Evolutionary conservation across 2,329 filamentous ascomycete genomes (phyloP).

Genomic region (Fusarium goolgardi): DNA sequence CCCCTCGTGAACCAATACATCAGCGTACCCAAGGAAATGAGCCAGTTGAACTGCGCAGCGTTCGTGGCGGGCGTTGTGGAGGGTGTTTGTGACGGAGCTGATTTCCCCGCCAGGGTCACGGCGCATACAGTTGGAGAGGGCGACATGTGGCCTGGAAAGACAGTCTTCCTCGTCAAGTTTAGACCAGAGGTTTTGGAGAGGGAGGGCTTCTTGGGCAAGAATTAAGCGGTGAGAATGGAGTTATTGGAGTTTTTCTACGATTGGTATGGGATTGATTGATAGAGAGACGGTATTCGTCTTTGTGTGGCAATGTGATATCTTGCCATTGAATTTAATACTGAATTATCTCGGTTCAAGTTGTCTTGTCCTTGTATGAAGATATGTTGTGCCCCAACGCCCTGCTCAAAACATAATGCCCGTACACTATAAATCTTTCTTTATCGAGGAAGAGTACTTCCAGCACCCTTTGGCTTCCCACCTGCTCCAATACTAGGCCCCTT

Average conservation of each 20-base stretch:
- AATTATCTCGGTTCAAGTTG: neutral
- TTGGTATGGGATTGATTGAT: slow-evolving; percentile 15
- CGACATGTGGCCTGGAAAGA: slow-evolving; percentile 96
- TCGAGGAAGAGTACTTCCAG: slow-evolving; percentile 34
- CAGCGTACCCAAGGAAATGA: slow-evolving; percentile 94
- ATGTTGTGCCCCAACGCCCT: slow-evolving; percentile 30
- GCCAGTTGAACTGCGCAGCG: slow-evolving; percentile 93
- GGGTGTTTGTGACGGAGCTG: slow-evolving; percentile 92
- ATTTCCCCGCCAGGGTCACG: slow-evolving; percentile 88
- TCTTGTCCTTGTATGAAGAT: neutral
- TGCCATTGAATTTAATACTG: slow-evolving; percentile 25
- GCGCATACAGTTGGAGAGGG: slow-evolving; percentile 81
- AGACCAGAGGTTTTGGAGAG: slow-evolving; percentile 90
- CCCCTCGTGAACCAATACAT: slow-evolving; percentile 95
- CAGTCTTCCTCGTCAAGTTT: slow-evolving; percentile 95
- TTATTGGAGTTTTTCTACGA: slow-evolving; percentile 29
- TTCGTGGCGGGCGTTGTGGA: slow-evolving; percentile 96
- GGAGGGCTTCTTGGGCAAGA: slow-evolving; percentile 81
- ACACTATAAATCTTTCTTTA: neutral
- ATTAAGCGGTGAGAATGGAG: slow-evolving; percentile 45
- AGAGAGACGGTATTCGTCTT: slow-evolving; percentile 14
- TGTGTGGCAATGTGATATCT: slow-evolving; percentile 21
- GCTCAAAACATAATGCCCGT: neutral
- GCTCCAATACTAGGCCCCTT: slow-evolving; percentile 61
- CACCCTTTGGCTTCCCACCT: slow-evolving; percentile 38